A percentile compares a stretch with the other conserved stretches of the same genome.
Conservation (phyloP, 495 filamentous ascomycete genomes). For the Penicillium paradoxum region DNA sequence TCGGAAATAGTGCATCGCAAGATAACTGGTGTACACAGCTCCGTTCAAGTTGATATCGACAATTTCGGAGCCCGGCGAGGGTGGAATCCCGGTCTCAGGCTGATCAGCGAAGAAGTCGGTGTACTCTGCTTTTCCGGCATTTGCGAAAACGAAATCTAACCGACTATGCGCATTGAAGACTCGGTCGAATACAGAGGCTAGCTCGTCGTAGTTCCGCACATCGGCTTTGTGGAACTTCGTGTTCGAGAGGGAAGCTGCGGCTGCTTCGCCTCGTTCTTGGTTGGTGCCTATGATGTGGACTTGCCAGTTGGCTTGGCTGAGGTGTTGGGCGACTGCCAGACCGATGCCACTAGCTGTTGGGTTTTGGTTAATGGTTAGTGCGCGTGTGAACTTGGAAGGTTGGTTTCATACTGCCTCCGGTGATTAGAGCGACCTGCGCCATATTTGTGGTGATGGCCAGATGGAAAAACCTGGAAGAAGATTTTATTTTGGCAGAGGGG, state of each 20-base stretch:
- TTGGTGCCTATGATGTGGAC: slow-evolving; percentile 18
- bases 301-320: slow-evolving; percentile 12
- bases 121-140: slow-evolving; percentile 15
- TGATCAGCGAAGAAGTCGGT: slow-evolving; percentile 1
- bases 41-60: slow-evolving; percentile 59
- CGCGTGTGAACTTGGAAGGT: neutral
- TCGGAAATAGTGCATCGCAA: slow-evolving; percentile 37
- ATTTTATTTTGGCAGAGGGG: no score
- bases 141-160: slow-evolving; percentile 26
- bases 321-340: slow-evolving; percentile 14
- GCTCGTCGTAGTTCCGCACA: slow-evolving; percentile 12
- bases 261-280: slow-evolving; percentile 9
- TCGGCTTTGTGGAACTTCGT: slow-evolving; percentile 15
- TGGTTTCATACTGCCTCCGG: slow-evolving; percentile 10
- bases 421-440: slow-evolving; percentile 9
- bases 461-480: no score
- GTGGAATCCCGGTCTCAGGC: slow-evolving; percentile 22
- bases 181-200: slow-evolving; percentile 6
- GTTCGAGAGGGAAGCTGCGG: neutral
- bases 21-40: slow-evolving; percentile 57
- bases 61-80: slow-evolving; percentile 46
- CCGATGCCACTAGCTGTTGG: slow-evolving; percentile 22
- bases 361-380: neutral
- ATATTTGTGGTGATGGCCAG: neutral
- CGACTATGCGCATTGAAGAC: slow-evolving; percentile 5